These are phyloP conservation scores for Lecanicillium sp. DNA, from an alignment of 2,329 filamentous ascomycete species.

Conservation along the genomic window DNA sequence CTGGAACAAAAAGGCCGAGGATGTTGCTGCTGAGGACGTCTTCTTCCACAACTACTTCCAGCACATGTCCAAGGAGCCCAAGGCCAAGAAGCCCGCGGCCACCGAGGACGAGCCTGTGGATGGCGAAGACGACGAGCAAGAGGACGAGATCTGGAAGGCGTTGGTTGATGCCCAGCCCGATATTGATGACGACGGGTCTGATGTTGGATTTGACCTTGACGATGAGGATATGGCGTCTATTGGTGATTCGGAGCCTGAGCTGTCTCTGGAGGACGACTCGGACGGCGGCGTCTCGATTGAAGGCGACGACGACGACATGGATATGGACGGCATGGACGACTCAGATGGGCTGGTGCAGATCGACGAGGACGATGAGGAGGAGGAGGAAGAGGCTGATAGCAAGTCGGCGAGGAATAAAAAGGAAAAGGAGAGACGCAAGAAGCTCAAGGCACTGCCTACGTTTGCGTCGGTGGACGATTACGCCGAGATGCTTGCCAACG, in stretches of 20 bases:
- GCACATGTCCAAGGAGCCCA: conserved; percentile 55
- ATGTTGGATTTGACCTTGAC: conserved; percentile 42
- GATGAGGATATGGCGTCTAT: conserved; percentile 41
- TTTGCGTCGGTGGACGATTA: conserved; percentile 96
- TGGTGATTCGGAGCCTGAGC: conserved; percentile 29
- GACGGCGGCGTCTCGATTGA: conserved; percentile 35
- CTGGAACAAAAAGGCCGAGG: conserved; percentile 82
- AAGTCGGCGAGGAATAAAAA: conserved; percentile 22
- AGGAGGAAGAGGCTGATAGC: conserved; percentile 46
- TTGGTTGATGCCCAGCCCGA: conserved; percentile 76
- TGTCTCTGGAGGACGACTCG: conserved; percentile 32
- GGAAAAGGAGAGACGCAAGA: conserved; percentile 59
- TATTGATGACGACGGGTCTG: conserved; percentile 41
- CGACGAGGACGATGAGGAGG: conserved; percentile 47
- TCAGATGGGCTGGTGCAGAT: conserved; percentile 23
- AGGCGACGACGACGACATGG: conserved; percentile 41
- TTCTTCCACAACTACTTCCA: conserved; percentile 99
- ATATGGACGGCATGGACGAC: conserved; percentile 28
- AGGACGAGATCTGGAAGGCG: conserved; percentile 88
- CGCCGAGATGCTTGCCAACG: conserved; percentile 70
- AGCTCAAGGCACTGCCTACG: conserved; percentile 80
- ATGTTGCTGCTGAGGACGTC: conserved; percentile 84
- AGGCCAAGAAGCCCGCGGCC: conserved; percentile 49
- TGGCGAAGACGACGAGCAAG: conserved; percentile 54
- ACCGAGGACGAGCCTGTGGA: conserved; percentile 42